phyloP scores from a whole-genome alignment of 352 stramenopile species.

The Pythium plurisporium region DNA sequence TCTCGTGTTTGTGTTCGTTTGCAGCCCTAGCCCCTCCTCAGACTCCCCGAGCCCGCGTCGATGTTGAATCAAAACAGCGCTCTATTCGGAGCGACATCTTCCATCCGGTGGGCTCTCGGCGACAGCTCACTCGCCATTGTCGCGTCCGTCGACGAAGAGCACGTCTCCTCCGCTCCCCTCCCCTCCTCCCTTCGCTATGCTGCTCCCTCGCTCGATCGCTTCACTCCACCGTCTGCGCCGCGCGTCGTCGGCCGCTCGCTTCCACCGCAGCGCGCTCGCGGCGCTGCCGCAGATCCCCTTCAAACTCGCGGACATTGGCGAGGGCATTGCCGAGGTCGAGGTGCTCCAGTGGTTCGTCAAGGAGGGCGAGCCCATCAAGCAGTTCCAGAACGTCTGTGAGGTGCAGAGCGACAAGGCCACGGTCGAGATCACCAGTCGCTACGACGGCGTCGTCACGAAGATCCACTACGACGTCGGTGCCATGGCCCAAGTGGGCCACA shows the following conservation, averaged over 20 bases:
- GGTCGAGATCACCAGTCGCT: constrained; percentile 97
- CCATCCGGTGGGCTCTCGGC: neutral
- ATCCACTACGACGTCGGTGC: constrained; percentile 92
- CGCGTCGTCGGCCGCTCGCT: constrained; percentile 5
- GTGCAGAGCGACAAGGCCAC: constrained; percentile 93
- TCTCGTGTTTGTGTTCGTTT: constrained; percentile 13
- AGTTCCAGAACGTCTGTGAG: constrained; percentile 98
- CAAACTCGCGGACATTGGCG: constrained; percentile 96
- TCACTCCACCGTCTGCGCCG: constrained; percentile 3
- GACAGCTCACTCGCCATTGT: constrained; percentile 15
- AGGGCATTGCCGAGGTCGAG: constrained; percentile 98
- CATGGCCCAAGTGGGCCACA: constrained; percentile 94
- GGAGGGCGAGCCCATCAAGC: constrained; percentile 83
- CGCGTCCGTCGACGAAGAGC: constrained; percentile 12
- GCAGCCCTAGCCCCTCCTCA: constrained; percentile 19
- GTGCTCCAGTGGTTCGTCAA: constrained; percentile 98
- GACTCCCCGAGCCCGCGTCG: constrained; percentile 15
- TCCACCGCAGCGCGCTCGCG: constrained; percentile 41
- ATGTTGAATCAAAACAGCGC: constrained; percentile 18
- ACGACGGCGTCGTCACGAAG: constrained; percentile 91
- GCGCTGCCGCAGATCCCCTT: constrained; percentile 82
- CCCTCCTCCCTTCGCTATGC: neutral
- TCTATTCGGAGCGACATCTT: constrained; percentile 18
- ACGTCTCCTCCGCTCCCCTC: neutral
- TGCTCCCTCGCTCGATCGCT: constrained; percentile 11